phyloP scores from a whole-genome alignment of 495 filamentous ascomycete species.

The Aspergillus sparsus region DNA sequence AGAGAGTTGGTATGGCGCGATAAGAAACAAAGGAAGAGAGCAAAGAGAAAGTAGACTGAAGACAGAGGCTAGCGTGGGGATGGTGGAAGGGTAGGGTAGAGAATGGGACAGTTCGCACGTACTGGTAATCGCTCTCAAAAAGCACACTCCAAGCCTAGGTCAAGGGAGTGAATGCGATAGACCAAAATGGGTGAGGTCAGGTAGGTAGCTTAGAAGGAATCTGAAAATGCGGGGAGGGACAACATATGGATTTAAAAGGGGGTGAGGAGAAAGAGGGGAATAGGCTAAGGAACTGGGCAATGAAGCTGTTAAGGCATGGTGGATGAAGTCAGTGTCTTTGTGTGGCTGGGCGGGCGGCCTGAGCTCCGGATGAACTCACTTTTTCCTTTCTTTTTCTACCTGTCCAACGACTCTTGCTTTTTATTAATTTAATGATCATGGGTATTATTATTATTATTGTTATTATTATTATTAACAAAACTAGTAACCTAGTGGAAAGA shows the following conservation, averaged over 20 bases:
- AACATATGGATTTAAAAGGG: conserved; percentile 16
- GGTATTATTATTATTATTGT: conserved; percentile 1
- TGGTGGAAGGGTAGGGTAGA: too few relatives aligned
- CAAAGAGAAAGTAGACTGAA: too few relatives aligned
- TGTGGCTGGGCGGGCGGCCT: conserved; percentile 16
- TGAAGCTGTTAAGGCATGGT: conserved; percentile 17
- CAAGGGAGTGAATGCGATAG: background rate
- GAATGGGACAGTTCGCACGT: too few relatives aligned
- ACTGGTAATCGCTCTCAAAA: too few relatives aligned
- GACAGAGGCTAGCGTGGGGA: too few relatives aligned
- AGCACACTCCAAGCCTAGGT: background rate
- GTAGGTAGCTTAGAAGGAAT: conserved; percentile 41
- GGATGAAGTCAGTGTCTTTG: conserved; percentile 23
- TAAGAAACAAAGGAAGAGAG: too few relatives aligned
- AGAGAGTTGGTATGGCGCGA: too few relatives aligned
- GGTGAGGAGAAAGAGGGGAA: conserved; percentile 16
- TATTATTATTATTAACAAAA: background rate
- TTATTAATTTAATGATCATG: background rate
- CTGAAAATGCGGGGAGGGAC: conserved; percentile 16
- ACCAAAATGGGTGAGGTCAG: conserved; percentile 15
- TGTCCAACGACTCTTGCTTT: background rate
- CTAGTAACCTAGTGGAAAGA: too few relatives aligned
- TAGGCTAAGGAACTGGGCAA: conserved; percentile 15
- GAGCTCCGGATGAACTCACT: background rate
- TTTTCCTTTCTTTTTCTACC: background rate